phyloP scores from a whole-genome alignment of 1,139 yeast genomes.

The Meyerozyma sp. region DNA sequence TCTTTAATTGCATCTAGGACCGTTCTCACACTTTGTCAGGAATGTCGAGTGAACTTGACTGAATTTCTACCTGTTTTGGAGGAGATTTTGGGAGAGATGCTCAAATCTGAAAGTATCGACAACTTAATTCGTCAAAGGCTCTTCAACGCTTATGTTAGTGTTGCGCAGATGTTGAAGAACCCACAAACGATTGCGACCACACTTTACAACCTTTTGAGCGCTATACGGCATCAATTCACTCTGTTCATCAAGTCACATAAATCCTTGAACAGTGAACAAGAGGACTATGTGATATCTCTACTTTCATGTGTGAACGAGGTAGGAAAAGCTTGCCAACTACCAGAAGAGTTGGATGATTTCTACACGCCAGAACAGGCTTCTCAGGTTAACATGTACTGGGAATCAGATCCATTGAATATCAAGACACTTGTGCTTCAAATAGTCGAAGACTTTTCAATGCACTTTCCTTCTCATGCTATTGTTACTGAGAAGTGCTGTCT shows the following conservation, averaged over 20 bases:
- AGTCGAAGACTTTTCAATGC: slow-evolving; percentile 39
- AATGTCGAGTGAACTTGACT: slow-evolving; percentile 45
- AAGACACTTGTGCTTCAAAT: slow-evolving; percentile 35
- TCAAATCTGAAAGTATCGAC: slow-evolving; percentile 41
- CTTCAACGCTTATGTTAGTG: slow-evolving; percentile 56
- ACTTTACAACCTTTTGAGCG: slow-evolving; percentile 15
- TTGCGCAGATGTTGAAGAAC: slow-evolving; percentile 47
- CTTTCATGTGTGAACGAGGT: slow-evolving; percentile 59
- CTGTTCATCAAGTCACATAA: slow-evolving; percentile 7
- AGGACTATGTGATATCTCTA: slow-evolving; percentile 48
- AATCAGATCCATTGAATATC: slow-evolving; percentile 36
- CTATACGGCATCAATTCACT: slow-evolving; percentile 13
- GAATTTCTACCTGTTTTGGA: slow-evolving; percentile 50
- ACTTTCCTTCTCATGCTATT: slow-evolving; percentile 28
- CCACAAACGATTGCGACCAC: slow-evolving; percentile 21
- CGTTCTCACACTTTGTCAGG: slow-evolving; percentile 56
- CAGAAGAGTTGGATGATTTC: slow-evolving; percentile 49
- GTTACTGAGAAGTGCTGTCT: slow-evolving; percentile 54
- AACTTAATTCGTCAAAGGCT: slow-evolving; percentile 55
- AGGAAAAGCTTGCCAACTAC: slow-evolving; percentile 60
- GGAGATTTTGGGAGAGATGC: slow-evolving; percentile 45
- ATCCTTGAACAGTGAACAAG: slow-evolving; percentile 9
- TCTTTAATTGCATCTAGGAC: slow-evolving; percentile 51
- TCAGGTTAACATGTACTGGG: slow-evolving; percentile 30
- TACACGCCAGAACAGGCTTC: slow-evolving; percentile 21